Evolutionary conservation across 345 rosid species (phyloP).

Genomic region (Populus euphratica): DNA sequence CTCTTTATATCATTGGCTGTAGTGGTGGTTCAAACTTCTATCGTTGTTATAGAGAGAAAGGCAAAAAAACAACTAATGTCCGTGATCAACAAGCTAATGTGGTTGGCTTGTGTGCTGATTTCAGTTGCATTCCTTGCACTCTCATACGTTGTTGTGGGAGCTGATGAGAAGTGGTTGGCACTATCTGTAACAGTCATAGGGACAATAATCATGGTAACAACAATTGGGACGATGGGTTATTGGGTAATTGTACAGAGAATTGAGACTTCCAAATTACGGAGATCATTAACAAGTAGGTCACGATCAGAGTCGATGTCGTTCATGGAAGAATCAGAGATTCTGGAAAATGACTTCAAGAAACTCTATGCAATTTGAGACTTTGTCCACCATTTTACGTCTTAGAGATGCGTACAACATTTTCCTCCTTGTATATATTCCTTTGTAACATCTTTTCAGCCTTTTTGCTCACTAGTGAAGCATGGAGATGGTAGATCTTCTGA

Average conservation of each 20-base stretch:
- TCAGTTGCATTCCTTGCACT: constrained; percentile 79
- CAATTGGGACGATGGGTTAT: constrained; percentile 83
- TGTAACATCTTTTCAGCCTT: neutral
- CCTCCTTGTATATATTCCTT: neutral
- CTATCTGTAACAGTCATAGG: constrained; percentile 53
- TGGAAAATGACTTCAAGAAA: constrained; percentile 52
- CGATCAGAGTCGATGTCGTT: constrained; percentile 49
- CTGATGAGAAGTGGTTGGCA: constrained; percentile 54
- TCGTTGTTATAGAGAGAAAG: constrained; percentile 74
- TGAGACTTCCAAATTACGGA: constrained; percentile 45
- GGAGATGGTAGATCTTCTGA: neutral
- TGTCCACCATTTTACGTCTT: neutral
- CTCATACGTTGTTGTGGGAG: constrained; percentile 72
- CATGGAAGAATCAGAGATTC: constrained; percentile 60
- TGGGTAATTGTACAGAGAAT: constrained; percentile 73
- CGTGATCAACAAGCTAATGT: constrained; percentile 88
- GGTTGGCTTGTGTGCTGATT: constrained; percentile 84
- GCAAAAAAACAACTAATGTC: constrained; percentile 86
- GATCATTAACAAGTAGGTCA: constrained; percentile 45
- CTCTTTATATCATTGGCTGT: constrained; percentile 91
- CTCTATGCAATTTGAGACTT: constrained; percentile 66
- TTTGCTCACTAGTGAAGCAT: neutral
- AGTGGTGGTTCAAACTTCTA: constrained; percentile 91
- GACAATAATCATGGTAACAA: constrained; percentile 67
- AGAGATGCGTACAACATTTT: neutral